Percentiles rank a stretch among this genome's conserved stretches.
phyloP scores from a whole-genome alignment of 2,329 filamentous ascomycete genomes.

The Pleomassaria siparia region DNA sequence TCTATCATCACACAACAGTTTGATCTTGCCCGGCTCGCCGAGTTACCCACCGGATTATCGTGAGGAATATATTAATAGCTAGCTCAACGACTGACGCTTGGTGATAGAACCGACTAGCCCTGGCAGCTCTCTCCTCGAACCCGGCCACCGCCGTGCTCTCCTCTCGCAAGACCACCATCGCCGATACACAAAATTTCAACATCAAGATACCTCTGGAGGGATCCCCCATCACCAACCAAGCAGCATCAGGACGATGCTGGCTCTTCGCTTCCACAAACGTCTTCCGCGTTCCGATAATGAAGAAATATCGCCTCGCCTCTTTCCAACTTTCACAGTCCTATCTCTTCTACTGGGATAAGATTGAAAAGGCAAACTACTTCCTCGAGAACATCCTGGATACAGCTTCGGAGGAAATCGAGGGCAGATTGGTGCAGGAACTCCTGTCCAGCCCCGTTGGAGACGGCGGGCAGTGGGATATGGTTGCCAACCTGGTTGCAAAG shows the following conservation, averaged over 20 bases:
- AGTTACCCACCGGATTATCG: too few relatives aligned
- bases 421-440: constrained; percentile 70
- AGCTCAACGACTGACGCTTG: constrained; percentile 2
- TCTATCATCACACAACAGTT: too few relatives aligned
- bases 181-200: constrained; percentile 81
- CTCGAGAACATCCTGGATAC: constrained; percentile 82
- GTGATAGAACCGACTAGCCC: constrained; percentile 66
- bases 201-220: constrained; percentile 80
- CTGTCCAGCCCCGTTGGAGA: constrained; percentile 71
- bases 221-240: constrained; percentile 80
- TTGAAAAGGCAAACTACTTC: constrained; percentile 90
- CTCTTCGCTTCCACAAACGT: constrained; percentile 90
- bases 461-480: constrained; percentile 92
- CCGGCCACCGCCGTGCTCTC: constrained; percentile 67
- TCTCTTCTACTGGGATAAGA: constrained; percentile 91
- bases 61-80: too few relatives aligned
- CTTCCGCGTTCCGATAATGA: constrained; percentile 86
- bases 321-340: constrained; percentile 90
- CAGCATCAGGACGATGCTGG: constrained; percentile 83
- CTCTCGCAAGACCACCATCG: constrained; percentile 62
- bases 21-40: not conserved
- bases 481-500: constrained; percentile 80
- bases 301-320: constrained; percentile 71
- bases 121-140: constrained; percentile 70
- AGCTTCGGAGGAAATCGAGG: constrained; percentile 67